Conservation (phyloP, 441 rosid species). For the Pelargonium australe region DNA sequence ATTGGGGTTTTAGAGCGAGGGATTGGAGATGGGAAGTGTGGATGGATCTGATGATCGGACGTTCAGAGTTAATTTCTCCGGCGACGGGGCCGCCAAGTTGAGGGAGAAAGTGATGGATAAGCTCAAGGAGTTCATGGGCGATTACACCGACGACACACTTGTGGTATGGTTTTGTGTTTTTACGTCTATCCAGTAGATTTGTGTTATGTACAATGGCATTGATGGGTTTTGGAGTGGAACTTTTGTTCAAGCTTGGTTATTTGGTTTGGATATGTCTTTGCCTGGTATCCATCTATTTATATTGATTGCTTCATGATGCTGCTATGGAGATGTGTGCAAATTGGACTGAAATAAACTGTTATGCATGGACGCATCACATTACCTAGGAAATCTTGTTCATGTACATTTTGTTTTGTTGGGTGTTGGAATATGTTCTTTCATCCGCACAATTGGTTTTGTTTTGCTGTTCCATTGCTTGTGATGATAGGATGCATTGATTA, state of each 20-base stretch:
- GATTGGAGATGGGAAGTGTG: constrained; percentile 37
- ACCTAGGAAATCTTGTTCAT: not conserved
- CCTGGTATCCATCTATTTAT: not conserved
- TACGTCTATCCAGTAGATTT: not conserved
- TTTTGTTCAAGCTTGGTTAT: not conserved
- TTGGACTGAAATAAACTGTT: not conserved
- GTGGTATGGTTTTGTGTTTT: constrained; percentile 45
- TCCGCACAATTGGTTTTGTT: not conserved
- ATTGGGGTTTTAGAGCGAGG: constrained; percentile 28
- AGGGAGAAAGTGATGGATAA: constrained; percentile 59
- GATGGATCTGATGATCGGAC: constrained; percentile 68
- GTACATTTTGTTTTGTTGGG: not conserved
- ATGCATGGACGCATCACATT: not conserved
- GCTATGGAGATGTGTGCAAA: not conserved
- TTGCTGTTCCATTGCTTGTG: not conserved
- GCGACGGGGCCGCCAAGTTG: constrained; percentile 62
- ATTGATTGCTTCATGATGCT: not conserved
- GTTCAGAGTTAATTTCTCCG: constrained; percentile 58
- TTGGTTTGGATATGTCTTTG: not conserved
- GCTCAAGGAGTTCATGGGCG: constrained; percentile 93
- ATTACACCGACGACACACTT: constrained; percentile 92
- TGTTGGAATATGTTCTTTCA: not conserved
- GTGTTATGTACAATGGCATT: not conserved
- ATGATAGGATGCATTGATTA: not conserved
- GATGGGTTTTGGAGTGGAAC: not conserved